Percentiles rank a stretch among this genome's conserved stretches.
These are phyloP conservation scores for Coelastrella sp. DNA, from an alignment of 139 green algal genomes.

Conservation along the genomic window DNA sequence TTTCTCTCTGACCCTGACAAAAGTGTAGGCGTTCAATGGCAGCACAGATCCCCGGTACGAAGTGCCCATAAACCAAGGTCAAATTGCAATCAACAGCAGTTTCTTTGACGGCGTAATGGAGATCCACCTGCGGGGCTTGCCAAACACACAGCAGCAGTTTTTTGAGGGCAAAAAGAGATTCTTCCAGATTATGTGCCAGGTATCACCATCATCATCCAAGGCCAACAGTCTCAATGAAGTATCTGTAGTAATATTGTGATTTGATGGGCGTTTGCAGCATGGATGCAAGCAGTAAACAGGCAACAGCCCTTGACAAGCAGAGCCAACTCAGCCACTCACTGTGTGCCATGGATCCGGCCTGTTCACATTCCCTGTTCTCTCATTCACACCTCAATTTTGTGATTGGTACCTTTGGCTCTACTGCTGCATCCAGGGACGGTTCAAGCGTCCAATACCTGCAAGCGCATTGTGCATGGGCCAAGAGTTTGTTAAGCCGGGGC, in stretches of 20 bases:
- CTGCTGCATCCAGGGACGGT: constrained; percentile 18
- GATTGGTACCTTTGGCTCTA: background rate
- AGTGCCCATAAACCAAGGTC: constrained; percentile 24
- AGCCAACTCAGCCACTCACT: background rate
- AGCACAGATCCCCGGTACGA: constrained; percentile 23
- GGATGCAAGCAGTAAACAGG: background rate
- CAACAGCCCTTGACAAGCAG: background rate
- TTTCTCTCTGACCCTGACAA: too few relatives aligned
- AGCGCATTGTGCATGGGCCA: constrained; percentile 48
- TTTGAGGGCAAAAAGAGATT: constrained; percentile 54
- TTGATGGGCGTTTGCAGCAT: background rate
- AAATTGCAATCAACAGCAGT: constrained; percentile 1
- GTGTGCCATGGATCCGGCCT: background rate
- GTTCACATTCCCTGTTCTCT: background rate
- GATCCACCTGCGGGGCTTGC: constrained; percentile 40
- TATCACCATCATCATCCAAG: background rate
- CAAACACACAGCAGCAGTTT: constrained; percentile 31
- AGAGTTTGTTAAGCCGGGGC: constrained; percentile 52
- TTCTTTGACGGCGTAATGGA: constrained; percentile 42
- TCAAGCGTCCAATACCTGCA: constrained; percentile 37
- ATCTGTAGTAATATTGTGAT: background rate
- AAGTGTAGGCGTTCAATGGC: background rate
- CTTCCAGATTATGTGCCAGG: constrained; percentile 49
- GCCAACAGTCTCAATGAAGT: background rate
- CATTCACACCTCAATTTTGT: background rate